Percentiles rank a stretch among this genome's conserved stretches.
Evolutionary conservation across 768 basidiomycete species (phyloP).

Genomic region (Amanita pseudoporphyria): DNA sequence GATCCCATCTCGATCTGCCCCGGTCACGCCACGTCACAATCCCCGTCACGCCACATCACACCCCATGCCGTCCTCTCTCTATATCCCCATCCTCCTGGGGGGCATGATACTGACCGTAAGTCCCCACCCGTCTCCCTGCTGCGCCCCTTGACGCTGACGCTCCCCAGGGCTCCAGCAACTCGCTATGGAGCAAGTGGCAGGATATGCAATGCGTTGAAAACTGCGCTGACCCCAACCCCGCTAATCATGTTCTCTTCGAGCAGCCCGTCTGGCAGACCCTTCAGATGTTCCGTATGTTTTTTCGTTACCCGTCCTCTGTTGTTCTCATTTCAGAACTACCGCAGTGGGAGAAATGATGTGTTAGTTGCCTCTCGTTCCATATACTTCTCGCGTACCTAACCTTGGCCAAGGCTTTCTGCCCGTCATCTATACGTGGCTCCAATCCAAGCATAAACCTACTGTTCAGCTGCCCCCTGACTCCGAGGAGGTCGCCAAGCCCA

Average conservation of each 20-base stretch:
- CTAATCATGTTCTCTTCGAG: constrained; percentile 68
- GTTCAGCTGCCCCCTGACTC: constrained; percentile 48
- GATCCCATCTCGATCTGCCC: background rate
- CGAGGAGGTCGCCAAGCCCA: constrained; percentile 24
- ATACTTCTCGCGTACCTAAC: constrained; percentile 18
- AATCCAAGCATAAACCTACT: constrained; percentile 33
- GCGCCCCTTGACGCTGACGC: constrained; percentile 3
- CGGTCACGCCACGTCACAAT: constrained; percentile 2
- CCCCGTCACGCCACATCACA: constrained; percentile 10
- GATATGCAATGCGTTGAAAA: constrained; percentile 99
- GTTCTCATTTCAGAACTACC: constrained; percentile 19
- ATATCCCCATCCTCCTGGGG: constrained; percentile 69
- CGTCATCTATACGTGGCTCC: constrained; percentile 62
- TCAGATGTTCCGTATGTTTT: constrained; percentile 75
- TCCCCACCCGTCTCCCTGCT: constrained; percentile 1
- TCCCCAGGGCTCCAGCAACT: constrained; percentile 66
- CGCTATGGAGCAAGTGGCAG: constrained; percentile 81
- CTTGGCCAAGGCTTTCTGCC: constrained; percentile 67
- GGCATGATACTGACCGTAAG: constrained; percentile 89
- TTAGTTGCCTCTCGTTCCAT: constrained; percentile 32
- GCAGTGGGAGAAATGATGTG: constrained; percentile 91
- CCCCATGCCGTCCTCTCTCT: constrained; percentile 57
- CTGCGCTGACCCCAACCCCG: constrained; percentile 58
- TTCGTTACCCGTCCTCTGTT: constrained; percentile 13
- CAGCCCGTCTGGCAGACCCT: constrained; percentile 93